phyloP scores from a whole-genome alignment of 2,329 filamentous ascomycete genomes.

The Blumeria graminis region DNA sequence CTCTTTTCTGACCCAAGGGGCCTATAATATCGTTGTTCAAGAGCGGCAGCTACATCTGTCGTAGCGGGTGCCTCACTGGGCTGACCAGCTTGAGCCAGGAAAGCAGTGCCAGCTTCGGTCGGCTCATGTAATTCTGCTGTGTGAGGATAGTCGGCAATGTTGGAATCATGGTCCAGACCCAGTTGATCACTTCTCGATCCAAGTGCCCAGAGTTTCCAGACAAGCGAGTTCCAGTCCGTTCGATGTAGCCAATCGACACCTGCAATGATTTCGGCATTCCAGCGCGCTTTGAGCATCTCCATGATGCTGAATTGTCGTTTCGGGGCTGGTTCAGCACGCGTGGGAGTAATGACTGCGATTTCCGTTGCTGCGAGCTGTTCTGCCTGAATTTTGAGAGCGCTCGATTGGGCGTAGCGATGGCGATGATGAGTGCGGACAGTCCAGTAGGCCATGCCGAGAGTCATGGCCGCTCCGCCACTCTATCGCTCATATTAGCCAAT shows the following conservation, averaged over 20 bases:
- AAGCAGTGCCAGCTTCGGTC: constrained; percentile 16
- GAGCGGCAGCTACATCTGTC: constrained; percentile 20
- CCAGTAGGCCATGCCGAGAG: constrained; percentile 48
- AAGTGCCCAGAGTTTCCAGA: constrained; percentile 30
- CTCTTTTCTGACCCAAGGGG: constrained; percentile 20
- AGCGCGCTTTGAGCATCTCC: constrained; percentile 49
- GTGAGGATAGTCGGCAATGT: constrained; percentile 12
- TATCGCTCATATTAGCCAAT: constrained; percentile 15
- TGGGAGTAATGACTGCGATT: constrained; percentile 22
- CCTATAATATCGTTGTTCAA: constrained; percentile 28
- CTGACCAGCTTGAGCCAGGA: constrained; percentile 19
- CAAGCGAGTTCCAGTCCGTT: constrained; percentile 38
- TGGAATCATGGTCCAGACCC: constrained; percentile 14
- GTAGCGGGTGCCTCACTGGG: constrained; percentile 5
- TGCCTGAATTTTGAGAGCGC: constrained; percentile 31
- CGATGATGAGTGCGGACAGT: constrained; percentile 45
- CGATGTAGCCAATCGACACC: constrained; percentile 41
- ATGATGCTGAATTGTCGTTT: constrained; percentile 22
- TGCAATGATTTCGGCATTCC: constrained; percentile 50
- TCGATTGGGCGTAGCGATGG: constrained; percentile 34
- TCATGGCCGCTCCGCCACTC: constrained; percentile 56
- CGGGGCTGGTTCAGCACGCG: constrained; percentile 14
- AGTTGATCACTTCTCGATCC: constrained; percentile 13
- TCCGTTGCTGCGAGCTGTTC: constrained; percentile 23
- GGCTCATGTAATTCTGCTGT: constrained; percentile 5